Evolutionary conservation across 2,329 filamentous ascomycete species (phyloP).

Genomic region (Fonsecaea nubica): DNA sequence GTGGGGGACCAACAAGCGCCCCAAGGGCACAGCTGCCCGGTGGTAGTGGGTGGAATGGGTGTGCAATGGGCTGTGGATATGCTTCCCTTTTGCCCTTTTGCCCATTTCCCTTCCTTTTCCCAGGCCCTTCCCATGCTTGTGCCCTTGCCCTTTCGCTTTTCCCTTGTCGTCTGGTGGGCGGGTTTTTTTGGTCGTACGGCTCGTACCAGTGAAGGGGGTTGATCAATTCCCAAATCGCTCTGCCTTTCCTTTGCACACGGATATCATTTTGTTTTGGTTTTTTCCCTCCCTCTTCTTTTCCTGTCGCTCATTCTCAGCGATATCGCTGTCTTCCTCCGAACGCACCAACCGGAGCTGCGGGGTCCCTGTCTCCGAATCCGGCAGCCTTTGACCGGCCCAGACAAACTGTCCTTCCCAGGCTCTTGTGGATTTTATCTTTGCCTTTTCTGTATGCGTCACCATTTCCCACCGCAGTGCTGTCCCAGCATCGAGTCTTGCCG

Average conservation of each 20-base stretch:
- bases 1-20: slow-evolving; percentile 16
- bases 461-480: slow-evolving; percentile 7
- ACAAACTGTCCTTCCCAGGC: slow-evolving; percentile 9
- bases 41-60: slow-evolving; percentile 7
- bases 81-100: not conserved
- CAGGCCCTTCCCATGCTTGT: not conserved
- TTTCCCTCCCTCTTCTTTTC: slow-evolving; percentile 8
- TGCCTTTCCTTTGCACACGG: slow-evolving; percentile 7
- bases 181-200: slow-evolving; percentile 10
- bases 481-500: slow-evolving; percentile 12
- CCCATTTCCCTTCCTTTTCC: not conserved
- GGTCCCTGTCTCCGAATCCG: slow-evolving; percentile 17
- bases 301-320: slow-evolving; percentile 13
- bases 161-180: slow-evolving; percentile 5
- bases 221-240: slow-evolving; percentile 16
- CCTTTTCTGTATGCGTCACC: slow-evolving; percentile 30
- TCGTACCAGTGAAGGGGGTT: slow-evolving; percentile 16
- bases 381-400: slow-evolving; percentile 16
- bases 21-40: not conserved
- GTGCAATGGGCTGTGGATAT: slow-evolving; percentile 3
- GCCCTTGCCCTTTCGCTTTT: not conserved
- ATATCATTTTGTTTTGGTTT: not conserved
- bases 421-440: slow-evolving; percentile 10
- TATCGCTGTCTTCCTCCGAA: not conserved
- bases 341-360: slow-evolving; percentile 14